Percentiles rank a stretch among this genome's conserved stretches.
phyloP scores from a whole-genome alignment of 2,329 filamentous ascomycete species.

The Botryosphaeria dothidea region DNA sequence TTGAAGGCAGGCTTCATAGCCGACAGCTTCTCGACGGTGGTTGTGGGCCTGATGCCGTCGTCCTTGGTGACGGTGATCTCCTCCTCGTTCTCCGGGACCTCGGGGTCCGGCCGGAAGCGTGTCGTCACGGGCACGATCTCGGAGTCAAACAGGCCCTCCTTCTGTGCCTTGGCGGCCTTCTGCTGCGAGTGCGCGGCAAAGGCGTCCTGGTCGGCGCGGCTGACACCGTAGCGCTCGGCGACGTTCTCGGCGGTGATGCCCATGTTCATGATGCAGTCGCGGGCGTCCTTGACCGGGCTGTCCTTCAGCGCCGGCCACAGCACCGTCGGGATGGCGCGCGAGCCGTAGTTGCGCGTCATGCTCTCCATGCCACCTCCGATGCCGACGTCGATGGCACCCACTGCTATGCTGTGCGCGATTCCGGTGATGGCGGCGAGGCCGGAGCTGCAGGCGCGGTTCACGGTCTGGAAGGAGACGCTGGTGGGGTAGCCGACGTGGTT shows the following conservation, averaged over 20 bases:
- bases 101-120: slow-evolving; percentile 65
- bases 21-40: slow-evolving; percentile 69
- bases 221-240: slow-evolving; percentile 72
- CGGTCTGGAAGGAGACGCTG: slow-evolving; percentile 76
- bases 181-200: slow-evolving; percentile 76
- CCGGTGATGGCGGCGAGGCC: slow-evolving; percentile 75
- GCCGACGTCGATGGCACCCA: slow-evolving; percentile 70
- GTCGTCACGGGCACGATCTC: slow-evolving; percentile 84
- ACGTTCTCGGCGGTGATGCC: slow-evolving; percentile 89
- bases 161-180: slow-evolving; percentile 70
- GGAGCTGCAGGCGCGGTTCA: slow-evolving; percentile 84
- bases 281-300: slow-evolving; percentile 60
- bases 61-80: slow-evolving; percentile 71
- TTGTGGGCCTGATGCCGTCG: slow-evolving; percentile 75
- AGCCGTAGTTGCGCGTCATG: slow-evolving; percentile 91
- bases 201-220: slow-evolving; percentile 74
- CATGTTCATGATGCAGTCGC: slow-evolving; percentile 94
- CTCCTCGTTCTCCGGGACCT: slow-evolving; percentile 49
- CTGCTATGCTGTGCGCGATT: slow-evolving; percentile 73
- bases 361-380: slow-evolving; percentile 93
- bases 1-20: slow-evolving; percentile 86
- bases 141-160: slow-evolving; percentile 67
- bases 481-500: slow-evolving; percentile 78
- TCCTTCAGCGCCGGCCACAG: slow-evolving; percentile 74
- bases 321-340: slow-evolving; percentile 72